Conservation (phyloP, 1,284 basidiomycete genomes). For the Mycena citricolor region DNA sequence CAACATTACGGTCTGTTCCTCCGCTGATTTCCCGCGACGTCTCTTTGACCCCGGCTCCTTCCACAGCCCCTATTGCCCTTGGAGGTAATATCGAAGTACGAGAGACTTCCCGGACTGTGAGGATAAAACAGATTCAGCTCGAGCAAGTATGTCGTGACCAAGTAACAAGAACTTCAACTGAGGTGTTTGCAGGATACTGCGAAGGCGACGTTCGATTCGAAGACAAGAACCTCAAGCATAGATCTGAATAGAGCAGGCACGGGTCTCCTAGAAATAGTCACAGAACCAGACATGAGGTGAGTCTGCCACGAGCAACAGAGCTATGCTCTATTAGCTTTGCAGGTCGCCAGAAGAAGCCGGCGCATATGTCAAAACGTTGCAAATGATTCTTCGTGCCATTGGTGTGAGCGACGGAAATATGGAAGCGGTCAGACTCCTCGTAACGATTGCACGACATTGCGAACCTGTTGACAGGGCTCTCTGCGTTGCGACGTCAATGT, state of each 20-base stretch:
- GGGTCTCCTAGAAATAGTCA: constrained; percentile 95
- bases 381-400: constrained; percentile 78
- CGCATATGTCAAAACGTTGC: constrained; percentile 84
- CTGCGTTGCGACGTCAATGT: constrained; percentile 96
- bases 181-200: constrained; percentile 79
- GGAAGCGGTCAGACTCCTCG: constrained; percentile 74
- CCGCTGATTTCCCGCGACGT: not conserved
- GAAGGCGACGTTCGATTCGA: constrained; percentile 75
- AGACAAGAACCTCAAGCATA: constrained; percentile 60
- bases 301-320: constrained; percentile 20
- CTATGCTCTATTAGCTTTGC: constrained; percentile 4
- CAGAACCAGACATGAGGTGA: constrained; percentile 87
- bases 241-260: constrained; percentile 92
- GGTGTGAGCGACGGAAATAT: constrained; percentile 95
- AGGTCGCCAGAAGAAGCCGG: constrained; percentile 91
- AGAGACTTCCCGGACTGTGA: constrained; percentile 52
- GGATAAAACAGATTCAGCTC: constrained; percentile 93
- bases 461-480: constrained; percentile 64
- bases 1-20: constrained; percentile 71
- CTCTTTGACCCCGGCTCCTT: constrained; percentile 41
- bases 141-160: constrained; percentile 71
- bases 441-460: not conserved
- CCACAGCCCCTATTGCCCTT: constrained; percentile 73
- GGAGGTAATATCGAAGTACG: constrained; percentile 62
- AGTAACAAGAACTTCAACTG: not conserved